Percentiles rank a stretch among this genome's conserved stretches.
Evolutionary conservation across 2,329 filamentous ascomycete species (phyloP).

Genomic region (Pestalotiopsis sp.): DNA sequence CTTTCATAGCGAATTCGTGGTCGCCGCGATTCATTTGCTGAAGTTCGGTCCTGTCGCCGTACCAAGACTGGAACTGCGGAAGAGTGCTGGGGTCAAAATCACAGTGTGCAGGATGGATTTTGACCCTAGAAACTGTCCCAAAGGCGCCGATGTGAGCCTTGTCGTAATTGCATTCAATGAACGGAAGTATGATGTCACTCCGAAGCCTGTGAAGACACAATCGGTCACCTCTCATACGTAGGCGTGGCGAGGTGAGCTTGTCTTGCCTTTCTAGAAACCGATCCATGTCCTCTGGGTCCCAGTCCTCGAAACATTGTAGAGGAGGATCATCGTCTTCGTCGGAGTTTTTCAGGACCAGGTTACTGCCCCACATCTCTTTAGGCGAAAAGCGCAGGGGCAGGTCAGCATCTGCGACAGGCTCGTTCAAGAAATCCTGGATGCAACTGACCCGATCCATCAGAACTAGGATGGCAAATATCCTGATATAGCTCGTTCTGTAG

Average conservation of each 20-base stretch:
- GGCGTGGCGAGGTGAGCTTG: neutral
- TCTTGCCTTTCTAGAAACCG: neutral
- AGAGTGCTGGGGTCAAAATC: neutral
- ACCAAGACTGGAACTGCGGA: neutral
- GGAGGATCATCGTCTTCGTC: neutral
- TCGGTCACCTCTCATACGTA: neutral
- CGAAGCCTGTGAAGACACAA: conserved; percentile 6
- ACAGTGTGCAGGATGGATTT: conserved; percentile 20
- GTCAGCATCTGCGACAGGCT: neutral
- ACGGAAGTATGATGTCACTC: neutral
- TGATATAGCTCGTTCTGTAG: neutral
- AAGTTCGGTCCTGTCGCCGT: neutral
- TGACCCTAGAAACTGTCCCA: conserved; percentile 16
- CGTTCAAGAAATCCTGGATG: conserved; percentile 2
- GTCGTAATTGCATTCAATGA: neutral
- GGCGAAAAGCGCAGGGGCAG: neutral
- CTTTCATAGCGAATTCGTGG: conserved; percentile 18
- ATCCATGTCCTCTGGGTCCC: neutral
- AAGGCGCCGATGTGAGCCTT: conserved; percentile 11
- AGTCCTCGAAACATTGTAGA: neutral
- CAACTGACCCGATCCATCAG: neutral
- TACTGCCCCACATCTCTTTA: neutral
- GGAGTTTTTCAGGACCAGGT: neutral
- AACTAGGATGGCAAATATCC: conserved; percentile 7
- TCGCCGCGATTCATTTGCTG: neutral